phyloP scores from a whole-genome alignment of 2,329 filamentous ascomycete genomes.

The Monosporascus ibericus region DNA sequence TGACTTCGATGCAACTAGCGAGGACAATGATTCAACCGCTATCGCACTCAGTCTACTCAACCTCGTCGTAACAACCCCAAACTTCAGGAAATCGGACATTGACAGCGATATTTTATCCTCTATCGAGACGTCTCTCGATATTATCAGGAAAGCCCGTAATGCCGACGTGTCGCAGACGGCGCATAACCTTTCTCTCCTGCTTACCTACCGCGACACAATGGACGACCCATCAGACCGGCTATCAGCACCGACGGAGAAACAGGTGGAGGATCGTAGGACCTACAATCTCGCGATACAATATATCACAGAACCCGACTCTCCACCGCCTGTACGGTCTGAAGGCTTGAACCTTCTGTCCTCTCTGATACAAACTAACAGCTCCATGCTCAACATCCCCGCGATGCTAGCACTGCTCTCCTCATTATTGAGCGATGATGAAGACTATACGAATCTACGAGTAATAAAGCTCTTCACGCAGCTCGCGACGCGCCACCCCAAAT shows the following conservation, averaged over 20 bases:
- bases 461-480: conserved; percentile 60
- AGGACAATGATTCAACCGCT: conserved; percentile 42
- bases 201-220: conserved; percentile 50
- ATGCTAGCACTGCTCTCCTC: conserved; percentile 58
- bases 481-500: conserved; percentile 54
- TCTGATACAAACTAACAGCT: conserved; percentile 48
- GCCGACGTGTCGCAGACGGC: conserved; percentile 46
- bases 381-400: conserved; percentile 61
- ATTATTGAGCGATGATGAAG: conserved; percentile 59
- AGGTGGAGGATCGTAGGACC: conserved; percentile 54
- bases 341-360: conserved; percentile 54
- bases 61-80: conserved; percentile 51
- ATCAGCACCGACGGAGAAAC: conserved; percentile 36
- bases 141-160: conserved; percentile 32
- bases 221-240: conserved; percentile 35
- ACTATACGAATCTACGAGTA: conserved; percentile 65
- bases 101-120: conserved; percentile 34
- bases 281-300: conserved; percentile 60
- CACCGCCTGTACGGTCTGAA: conserved; percentile 60
- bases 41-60: conserved; percentile 57
- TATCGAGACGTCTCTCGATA: conserved; percentile 44
- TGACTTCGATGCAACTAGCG: conserved; percentile 33
- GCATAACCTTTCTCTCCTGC: conserved; percentile 47
- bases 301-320: conserved; percentile 54
- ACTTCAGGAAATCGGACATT: conserved; percentile 44